A percentile compares a stretch with the other conserved stretches of the same genome.
These are phyloP conservation scores for Paraphoma chrysanthemicola DNA, from an alignment of 2,329 filamentous ascomycete species.

Conservation along the genomic window DNA sequence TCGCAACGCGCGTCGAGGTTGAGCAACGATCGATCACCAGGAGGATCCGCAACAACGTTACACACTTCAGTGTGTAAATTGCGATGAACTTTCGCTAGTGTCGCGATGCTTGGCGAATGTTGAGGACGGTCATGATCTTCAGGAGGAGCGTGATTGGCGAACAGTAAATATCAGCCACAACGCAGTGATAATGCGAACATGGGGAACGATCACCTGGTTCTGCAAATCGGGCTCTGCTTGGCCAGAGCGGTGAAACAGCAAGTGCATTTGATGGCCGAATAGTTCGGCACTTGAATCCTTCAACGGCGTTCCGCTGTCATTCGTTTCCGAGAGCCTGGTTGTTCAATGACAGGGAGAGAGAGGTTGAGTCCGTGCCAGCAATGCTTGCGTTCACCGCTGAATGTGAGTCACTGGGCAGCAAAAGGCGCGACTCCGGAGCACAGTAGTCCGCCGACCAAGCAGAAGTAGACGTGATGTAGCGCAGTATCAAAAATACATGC, in stretches of 20 bases:
- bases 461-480: not conserved
- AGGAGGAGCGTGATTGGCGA: constrained; percentile 3
- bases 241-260: not conserved
- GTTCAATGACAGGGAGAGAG: constrained; percentile 8
- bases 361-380: constrained; percentile 10
- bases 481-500: not conserved
- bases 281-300: constrained; percentile 11
- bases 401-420: constrained; percentile 16
- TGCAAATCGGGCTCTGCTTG: not conserved
- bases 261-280: not conserved
- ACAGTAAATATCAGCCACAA: not conserved
- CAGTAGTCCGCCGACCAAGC: not conserved
- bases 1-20: not conserved
- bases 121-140: constrained; percentile 5
- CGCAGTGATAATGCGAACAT: not conserved
- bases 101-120: constrained; percentile 7
- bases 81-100: constrained; percentile 1
- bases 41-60: not conserved
- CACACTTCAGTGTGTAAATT: not conserved
- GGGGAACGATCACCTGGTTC: not conserved
- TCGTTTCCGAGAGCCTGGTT: constrained; percentile 17
- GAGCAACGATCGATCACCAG: not conserved
- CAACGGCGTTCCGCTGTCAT: constrained; percentile 10
- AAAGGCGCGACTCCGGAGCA: constrained; percentile 1
- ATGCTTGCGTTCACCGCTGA: constrained; percentile 18